Conservation (phyloP, 257 asterid genomes). For the Echium plantagineum region DNA sequence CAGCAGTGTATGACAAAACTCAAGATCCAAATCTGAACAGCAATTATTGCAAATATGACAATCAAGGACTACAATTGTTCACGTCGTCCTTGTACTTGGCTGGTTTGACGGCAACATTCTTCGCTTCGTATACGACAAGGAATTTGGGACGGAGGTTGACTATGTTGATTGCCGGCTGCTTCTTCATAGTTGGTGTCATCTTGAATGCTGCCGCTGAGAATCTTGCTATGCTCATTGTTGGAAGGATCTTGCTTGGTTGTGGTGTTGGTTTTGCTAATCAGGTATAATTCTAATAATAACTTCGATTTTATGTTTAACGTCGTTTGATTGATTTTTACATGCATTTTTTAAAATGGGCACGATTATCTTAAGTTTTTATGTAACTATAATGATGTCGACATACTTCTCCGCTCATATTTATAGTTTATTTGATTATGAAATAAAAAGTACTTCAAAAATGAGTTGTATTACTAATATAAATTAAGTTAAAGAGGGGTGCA, state of each 20-base stretch:
- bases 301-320: neutral
- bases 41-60: conserved; percentile 46
- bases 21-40: conserved; percentile 19
- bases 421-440: too few relatives aligned
- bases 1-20: conserved; percentile 28
- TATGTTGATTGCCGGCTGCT: conserved; percentile 29
- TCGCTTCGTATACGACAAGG: conserved; percentile 27
- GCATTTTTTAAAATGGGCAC: too few relatives aligned
- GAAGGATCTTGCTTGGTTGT: conserved; percentile 35
- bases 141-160: conserved; percentile 32
- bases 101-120: conserved; percentile 32
- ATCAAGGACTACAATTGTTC: conserved; percentile 36
- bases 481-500: too few relatives aligned
- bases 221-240: conserved; percentile 29
- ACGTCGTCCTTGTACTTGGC: conserved; percentile 49
- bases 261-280: conserved; percentile 57
- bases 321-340: too few relatives aligned
- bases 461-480: too few relatives aligned
- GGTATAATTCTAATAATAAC: conserved; percentile 21
- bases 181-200: conserved; percentile 33
- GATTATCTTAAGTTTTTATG: too few relatives aligned
- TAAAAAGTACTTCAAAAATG: too few relatives aligned
- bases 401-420: too few relatives aligned
- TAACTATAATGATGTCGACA: too few relatives aligned
- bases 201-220: conserved; percentile 19